Conservation (phyloP, 306 rosid species). For the Casuarina cunninghamiana region DNA sequence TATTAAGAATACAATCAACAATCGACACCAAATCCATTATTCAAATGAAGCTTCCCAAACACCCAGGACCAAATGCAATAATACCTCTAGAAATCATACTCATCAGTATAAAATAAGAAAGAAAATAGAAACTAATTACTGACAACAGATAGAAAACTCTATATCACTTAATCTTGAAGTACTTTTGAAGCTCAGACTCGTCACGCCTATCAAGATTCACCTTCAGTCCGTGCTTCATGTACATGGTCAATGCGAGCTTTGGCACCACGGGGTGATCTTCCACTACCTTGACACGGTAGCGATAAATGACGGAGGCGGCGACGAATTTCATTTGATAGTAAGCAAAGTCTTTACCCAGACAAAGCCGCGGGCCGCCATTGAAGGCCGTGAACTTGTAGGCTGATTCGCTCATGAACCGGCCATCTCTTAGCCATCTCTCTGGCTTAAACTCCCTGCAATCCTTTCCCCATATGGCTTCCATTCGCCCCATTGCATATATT, state of each 20-base stretch:
- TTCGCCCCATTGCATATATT: constrained; percentile 85
- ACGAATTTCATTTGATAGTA: constrained; percentile 86
- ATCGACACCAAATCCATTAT: too few species aligned
- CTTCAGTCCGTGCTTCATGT: constrained; percentile 78
- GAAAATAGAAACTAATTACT: not conserved
- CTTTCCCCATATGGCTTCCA: constrained; percentile 81
- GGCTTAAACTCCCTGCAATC: constrained; percentile 77
- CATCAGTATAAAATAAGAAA: not conserved
- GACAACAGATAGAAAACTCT: not conserved
- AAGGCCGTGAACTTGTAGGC: constrained; percentile 89
- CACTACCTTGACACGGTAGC: constrained; percentile 60
- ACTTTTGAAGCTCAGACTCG: constrained; percentile 31
- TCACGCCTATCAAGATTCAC: constrained; percentile 49
- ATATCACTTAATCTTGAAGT: constrained; percentile 8
- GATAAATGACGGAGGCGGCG: constrained; percentile 68
- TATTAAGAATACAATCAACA: too few species aligned
- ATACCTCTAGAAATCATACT: too few species aligned
- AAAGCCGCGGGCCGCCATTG: constrained; percentile 91
- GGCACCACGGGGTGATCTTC: constrained; percentile 62
- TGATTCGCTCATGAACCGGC: constrained; percentile 68
- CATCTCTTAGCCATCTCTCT: constrained; percentile 84
- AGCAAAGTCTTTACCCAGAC: constrained; percentile 91
- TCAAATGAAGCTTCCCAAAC: too few species aligned
- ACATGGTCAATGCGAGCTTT: constrained; percentile 82
- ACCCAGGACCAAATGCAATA: too few species aligned